Evolutionary conservation across 2,329 filamentous ascomycete genomes (phyloP).

Genomic region (Penicillium fuscoglaucum): DNA sequence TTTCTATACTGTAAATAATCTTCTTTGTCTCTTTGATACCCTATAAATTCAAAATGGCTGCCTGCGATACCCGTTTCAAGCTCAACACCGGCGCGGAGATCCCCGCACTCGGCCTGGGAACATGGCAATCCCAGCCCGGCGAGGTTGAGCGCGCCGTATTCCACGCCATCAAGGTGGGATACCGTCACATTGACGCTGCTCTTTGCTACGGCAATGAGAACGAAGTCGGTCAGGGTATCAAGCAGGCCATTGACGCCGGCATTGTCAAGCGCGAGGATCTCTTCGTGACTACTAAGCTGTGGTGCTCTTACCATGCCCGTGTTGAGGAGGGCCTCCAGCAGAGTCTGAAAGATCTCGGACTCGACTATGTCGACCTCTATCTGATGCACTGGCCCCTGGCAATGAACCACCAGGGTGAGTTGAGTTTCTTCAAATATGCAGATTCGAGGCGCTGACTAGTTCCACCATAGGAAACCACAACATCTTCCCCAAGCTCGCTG

Average conservation of each 20-base stretch:
- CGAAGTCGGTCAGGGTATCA: constrained; percentile 76
- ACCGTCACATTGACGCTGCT: constrained; percentile 45
- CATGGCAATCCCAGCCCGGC: constrained; percentile 63
- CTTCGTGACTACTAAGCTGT: constrained; percentile 83
- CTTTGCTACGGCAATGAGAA: constrained; percentile 62
- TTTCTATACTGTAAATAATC: constrained; percentile 1
- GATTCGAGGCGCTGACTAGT: neutral
- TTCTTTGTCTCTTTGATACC: neutral
- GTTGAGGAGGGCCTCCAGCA: constrained; percentile 70
- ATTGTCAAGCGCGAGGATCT: constrained; percentile 73
- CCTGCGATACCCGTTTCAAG: constrained; percentile 55
- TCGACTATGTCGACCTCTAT: constrained; percentile 80
- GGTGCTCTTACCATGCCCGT: constrained; percentile 74
- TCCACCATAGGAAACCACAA: constrained; percentile 35
- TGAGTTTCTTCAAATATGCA: neutral
- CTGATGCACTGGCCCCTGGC: constrained; percentile 80
- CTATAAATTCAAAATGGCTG: constrained; percentile 48
- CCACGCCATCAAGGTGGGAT: constrained; percentile 53
- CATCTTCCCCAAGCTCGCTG: constrained; percentile 68
- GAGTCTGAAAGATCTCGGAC: constrained; percentile 69
- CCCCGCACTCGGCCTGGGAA: constrained; percentile 64
- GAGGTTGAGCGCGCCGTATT: constrained; percentile 60
- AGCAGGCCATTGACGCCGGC: constrained; percentile 68
- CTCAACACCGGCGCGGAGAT: constrained; percentile 66
- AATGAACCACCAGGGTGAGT: constrained; percentile 71